Percentiles rank a stretch among this genome's conserved stretches.
These are phyloP conservation scores for Cutaneotrichosporon cutaneum DNA, from an alignment of 1,284 basidiomycete genomes.

Conservation along the genomic window DNA sequence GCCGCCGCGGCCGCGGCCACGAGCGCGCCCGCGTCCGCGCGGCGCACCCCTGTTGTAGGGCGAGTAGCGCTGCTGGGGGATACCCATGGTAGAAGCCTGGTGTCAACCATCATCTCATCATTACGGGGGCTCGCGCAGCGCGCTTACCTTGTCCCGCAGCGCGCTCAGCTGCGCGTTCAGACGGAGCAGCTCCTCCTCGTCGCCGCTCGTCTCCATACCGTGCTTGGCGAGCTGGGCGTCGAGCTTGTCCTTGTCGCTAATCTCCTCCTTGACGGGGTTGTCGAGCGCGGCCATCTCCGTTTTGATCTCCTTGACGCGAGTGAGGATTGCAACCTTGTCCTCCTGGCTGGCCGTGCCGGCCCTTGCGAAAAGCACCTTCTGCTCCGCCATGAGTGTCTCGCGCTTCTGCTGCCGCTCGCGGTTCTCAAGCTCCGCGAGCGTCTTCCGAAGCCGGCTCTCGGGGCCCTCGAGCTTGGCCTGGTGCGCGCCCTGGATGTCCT, in stretches of 20 bases:
- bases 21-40: conserved; percentile 60
- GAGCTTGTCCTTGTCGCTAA: conserved; percentile 42
- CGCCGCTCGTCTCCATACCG: conserved; percentile 55
- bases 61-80: conserved; percentile 47
- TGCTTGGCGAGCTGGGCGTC: conserved; percentile 66
- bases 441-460: conserved; percentile 37
- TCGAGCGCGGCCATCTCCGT: conserved; percentile 69
- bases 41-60: conserved; percentile 65
- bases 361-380: conserved; percentile 78
- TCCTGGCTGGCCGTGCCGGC: conserved; percentile 58
- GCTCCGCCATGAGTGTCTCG: conserved; percentile 82
- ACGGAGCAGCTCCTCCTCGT: conserved; percentile 51
- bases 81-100: conserved; percentile 43
- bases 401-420: conserved; percentile 69
- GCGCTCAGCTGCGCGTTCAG: conserved; percentile 44
- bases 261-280: conserved; percentile 36
- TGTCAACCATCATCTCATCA: conserved; percentile 8
- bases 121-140: background rate
- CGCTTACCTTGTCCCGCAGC: conserved; percentile 60
- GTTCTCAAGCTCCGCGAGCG: conserved; percentile 49
- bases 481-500: conserved; percentile 32
- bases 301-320: conserved; percentile 70
- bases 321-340: conserved; percentile 79
- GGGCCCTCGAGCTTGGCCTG: conserved; percentile 40
- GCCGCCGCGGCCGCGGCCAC: conserved; percentile 60